These are phyloP conservation scores for Globisporangium spiculum DNA, from an alignment of 352 stramenopile species.

Conservation along the genomic window DNA sequence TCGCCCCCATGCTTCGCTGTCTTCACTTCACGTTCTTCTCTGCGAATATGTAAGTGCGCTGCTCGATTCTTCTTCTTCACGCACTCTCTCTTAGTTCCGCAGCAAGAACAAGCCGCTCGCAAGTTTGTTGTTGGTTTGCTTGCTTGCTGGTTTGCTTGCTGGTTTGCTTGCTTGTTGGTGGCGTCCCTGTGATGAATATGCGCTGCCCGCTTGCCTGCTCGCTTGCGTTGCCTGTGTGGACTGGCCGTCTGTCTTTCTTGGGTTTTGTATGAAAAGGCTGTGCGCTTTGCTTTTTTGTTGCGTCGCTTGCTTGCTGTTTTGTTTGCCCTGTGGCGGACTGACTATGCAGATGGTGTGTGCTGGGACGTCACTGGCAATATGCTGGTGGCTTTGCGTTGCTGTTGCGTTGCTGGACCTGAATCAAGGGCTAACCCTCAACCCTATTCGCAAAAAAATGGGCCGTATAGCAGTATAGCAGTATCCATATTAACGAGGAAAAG, in stretches of 20 bases:
- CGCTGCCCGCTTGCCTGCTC: neutral
- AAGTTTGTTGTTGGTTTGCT: neutral
- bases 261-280: neutral
- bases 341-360: neutral
- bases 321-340: neutral
- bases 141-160: neutral
- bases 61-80: neutral
- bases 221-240: neutral
- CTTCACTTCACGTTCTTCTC: neutral
- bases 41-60: neutral
- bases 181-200: neutral
- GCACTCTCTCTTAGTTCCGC: neutral
- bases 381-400: neutral
- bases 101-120: neutral
- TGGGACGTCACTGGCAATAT: neutral
- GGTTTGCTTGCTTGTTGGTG: neutral
- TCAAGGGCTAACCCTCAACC: too few species aligned
- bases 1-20: constrained; percentile 15
- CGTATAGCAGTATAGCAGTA: too few species aligned
- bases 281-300: neutral
- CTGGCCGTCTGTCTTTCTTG: neutral
- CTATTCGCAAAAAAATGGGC: too few species aligned
- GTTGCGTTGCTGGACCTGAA: too few species aligned
- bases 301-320: neutral
- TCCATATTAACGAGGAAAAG: too few species aligned